Evolutionary conservation across 345 rosid species (phyloP), one percentile per base, ranked within the genome.

Genomic region (Lumnitzera racemosa): DNA sequence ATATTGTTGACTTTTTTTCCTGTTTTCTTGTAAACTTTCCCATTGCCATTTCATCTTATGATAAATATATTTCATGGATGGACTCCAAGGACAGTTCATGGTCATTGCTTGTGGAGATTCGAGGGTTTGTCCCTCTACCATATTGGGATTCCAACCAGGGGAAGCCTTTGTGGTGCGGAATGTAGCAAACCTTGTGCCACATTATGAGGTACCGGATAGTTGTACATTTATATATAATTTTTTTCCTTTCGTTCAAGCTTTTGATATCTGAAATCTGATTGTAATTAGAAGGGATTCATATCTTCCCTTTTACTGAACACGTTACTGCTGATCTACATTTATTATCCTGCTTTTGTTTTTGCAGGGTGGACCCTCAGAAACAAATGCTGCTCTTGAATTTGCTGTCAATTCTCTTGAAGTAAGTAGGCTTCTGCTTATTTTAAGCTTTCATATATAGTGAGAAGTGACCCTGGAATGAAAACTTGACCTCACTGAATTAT

Each of bases 21-120:
- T 27, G 31, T 27, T 27, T 27, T 17, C 47, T 12, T 53, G 48
- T 61, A 1, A 36, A 36, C 43, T 36, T 36, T 9, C 43, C 0
- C 1, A 36, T 36, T 36, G 43, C 43, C 5, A 36, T 27, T 27
- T 27, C 31, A 27, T 27, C 1, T 27, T 27, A 27, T 36, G 43
- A 36, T 36, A 36, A 36, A 36, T 36, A 47, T 49, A 48, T 46
- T 41, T 27, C 41, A 43, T 53, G 1, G 67, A 78, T 72, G 46
- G 16, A 24, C 54, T 51, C 72, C 58, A 41, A 73, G 66, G 65
- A 75, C 89, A 90, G 99, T 88, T 94, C 75, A 78, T 86, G 90
- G 96, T 88, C 79, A 81, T 90, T 70, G 92, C 99, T 67, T 94
- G 99, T 79, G 97, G 87, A 51, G 99, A 94, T 74, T 94, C 99